Evolutionary conservation across 75 land plant species (phyloP).

Genomic region (Selaginella tamariscina): DNA sequence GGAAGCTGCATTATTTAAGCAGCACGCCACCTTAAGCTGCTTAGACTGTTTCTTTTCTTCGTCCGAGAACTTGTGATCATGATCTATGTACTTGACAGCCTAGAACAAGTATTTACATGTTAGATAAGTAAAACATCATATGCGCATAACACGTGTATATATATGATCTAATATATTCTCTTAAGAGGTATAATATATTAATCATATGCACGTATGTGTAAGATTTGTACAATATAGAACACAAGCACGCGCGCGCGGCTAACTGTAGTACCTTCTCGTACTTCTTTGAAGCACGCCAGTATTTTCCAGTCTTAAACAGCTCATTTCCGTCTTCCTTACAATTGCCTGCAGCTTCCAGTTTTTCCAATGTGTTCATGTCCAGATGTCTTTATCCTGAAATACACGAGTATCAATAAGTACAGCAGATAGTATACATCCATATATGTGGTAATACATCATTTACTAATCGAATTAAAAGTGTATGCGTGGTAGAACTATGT

Average conservation of each 20-base stretch:
- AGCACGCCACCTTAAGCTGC: conserved; percentile 4
- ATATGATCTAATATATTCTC: too few species aligned
- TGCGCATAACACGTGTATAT: too few species aligned
- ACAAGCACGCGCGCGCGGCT: neutral
- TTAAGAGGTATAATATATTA: too few species aligned
- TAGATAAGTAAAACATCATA: too few species aligned
- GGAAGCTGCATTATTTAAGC: conserved; percentile 1
- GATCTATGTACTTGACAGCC: conserved; percentile 9
- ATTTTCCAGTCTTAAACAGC: conserved; percentile 4
- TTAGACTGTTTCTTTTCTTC: conserved; percentile 1
- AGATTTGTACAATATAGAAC: too few species aligned
- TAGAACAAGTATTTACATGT: too few species aligned
- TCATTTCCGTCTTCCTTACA: conserved; percentile 2
- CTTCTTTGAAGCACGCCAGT: neutral
- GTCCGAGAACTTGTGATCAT: conserved; percentile 1
- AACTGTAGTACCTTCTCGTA: conserved; percentile 6
- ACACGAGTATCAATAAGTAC: neutral
- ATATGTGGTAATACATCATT: too few species aligned
- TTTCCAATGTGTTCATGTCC: conserved; percentile 3
- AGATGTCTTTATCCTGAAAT: conserved; percentile 3
- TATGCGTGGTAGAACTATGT: too few species aligned
- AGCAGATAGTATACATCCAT: too few species aligned
- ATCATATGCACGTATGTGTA: too few species aligned
- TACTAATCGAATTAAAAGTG: too few species aligned
- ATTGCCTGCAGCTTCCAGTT: conserved; percentile 8